A percentile compares a stretch with the other conserved stretches of the same genome.
These are phyloP conservation scores for Dryadomyces quercus-mongolicae DNA, from an alignment of 2,329 filamentous ascomycete genomes.

Conservation along the genomic window DNA sequence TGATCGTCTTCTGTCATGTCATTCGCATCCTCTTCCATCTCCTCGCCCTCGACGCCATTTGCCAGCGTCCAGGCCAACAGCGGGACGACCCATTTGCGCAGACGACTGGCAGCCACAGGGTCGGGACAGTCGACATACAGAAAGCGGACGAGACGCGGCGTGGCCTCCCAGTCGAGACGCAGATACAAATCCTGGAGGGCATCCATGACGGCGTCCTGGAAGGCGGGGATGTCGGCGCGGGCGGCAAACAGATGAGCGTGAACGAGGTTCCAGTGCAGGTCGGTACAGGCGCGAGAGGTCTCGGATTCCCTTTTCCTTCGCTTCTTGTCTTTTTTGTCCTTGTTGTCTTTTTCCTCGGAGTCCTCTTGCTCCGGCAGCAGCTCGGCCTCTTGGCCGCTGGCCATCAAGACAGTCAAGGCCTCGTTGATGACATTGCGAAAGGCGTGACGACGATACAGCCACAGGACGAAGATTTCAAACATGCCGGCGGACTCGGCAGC, in stretches of 20 bases:
- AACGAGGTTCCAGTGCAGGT: constrained; percentile 43
- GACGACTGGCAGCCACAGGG: constrained; percentile 32
- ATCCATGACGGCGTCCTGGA: constrained; percentile 47
- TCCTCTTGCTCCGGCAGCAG: neutral
- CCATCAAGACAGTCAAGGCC: constrained; percentile 19
- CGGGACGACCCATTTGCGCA: constrained; percentile 47
- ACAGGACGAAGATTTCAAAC: constrained; percentile 41
- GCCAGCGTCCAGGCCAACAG: constrained; percentile 47
- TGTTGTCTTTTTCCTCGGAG: neutral
- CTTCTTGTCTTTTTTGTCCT: neutral
- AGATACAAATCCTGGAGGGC: constrained; percentile 47
- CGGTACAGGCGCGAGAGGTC: constrained; percentile 15
- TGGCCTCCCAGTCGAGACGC: constrained; percentile 45
- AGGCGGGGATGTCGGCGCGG: constrained; percentile 31
- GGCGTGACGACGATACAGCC: constrained; percentile 32
- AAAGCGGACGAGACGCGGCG: constrained; percentile 35
- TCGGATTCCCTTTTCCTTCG: constrained; percentile 8
- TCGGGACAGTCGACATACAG: constrained; percentile 40
- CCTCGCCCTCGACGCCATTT: neutral
- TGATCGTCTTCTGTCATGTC: no score
- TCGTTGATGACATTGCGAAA: constrained; percentile 33
- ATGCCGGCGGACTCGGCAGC: constrained; percentile 36
- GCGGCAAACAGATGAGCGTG: constrained; percentile 46
- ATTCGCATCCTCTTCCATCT: neutral
- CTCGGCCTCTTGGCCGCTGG: constrained; percentile 1